phyloP scores from a whole-genome alignment of 352 stramenopile species.

The Phytophthora megakarya region DNA sequence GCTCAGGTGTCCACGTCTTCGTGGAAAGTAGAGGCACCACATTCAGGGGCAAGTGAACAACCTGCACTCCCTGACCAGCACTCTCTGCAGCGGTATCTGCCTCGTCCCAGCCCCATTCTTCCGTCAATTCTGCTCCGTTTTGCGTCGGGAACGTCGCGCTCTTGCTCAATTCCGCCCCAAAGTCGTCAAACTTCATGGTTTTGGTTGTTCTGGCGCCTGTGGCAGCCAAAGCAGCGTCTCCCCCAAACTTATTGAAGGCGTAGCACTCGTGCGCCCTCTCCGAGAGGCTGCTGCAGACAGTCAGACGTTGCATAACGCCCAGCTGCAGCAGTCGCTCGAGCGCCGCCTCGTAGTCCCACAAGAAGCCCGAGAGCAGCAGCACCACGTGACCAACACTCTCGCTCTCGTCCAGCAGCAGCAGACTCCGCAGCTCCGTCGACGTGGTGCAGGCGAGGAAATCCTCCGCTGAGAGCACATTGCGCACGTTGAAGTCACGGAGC shows the following conservation, averaged over 20 bases:
- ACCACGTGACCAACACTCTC: constrained; percentile 49
- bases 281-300: constrained; percentile 69
- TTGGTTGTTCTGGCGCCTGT: constrained; percentile 16
- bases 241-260: constrained; percentile 42
- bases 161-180: constrained; percentile 39
- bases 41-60: constrained; percentile 64
- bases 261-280: constrained; percentile 75
- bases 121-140: constrained; percentile 27
- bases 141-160: constrained; percentile 7
- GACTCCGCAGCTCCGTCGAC: constrained; percentile 14
- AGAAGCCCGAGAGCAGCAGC: constrained; percentile 56
- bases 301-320: constrained; percentile 45
- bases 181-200: constrained; percentile 58
- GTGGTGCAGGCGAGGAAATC: constrained; percentile 38
- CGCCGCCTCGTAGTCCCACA: constrained; percentile 63
- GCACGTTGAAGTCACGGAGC: constrained; percentile 61
- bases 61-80: constrained; percentile 30
- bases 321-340: constrained; percentile 45
- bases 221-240: neutral
- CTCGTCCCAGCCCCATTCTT: constrained; percentile 69
- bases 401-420: constrained; percentile 27
- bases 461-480: constrained; percentile 51
- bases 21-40: constrained; percentile 57
- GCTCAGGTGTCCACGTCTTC: constrained; percentile 45
- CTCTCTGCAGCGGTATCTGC: constrained; percentile 2